Evolutionary conservation across 1,284 basidiomycete species (phyloP).

Genomic region (Leucoagaricus sp.): DNA sequence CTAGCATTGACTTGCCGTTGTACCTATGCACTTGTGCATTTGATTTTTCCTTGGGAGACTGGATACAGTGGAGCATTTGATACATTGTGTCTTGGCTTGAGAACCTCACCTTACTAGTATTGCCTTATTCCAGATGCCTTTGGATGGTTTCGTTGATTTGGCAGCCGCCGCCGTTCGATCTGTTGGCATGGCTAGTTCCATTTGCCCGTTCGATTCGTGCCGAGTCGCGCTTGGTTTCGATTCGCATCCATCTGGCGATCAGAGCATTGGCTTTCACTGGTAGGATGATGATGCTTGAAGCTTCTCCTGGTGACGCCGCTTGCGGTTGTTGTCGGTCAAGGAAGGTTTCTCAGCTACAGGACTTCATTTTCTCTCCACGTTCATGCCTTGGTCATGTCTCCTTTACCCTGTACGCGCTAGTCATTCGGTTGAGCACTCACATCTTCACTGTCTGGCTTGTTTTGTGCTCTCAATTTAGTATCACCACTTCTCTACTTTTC

Average conservation of each 20-base stretch:
- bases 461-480: constrained; percentile 2
- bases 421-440: constrained; percentile 12
- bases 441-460: background rate
- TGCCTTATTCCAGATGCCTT: background rate
- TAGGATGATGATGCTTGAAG: constrained; percentile 8
- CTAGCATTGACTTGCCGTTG: constrained; percentile 17
- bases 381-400: constrained; percentile 15
- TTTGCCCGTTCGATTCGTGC: constrained; percentile 13
- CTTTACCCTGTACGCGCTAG: background rate
- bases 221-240: background rate
- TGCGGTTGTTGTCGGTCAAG: constrained; percentile 5
- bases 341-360: background rate
- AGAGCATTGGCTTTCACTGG: background rate
- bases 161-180: constrained; percentile 2
- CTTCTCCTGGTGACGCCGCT: constrained; percentile 10
- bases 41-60: constrained; percentile 1
- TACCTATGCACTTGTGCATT: constrained; percentile 11
- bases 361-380: background rate
- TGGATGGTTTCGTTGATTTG: background rate
- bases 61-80: background rate
- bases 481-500: constrained; percentile 8
- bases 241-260: background rate
- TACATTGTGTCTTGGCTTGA: background rate
- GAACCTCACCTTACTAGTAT: background rate
- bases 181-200: constrained; percentile 16